A percentile compares a stretch with the other conserved stretches of the same genome.
Conservation (phyloP, 805 yeast genomes). For the Sugiyamaella chiloensis region DNA sequence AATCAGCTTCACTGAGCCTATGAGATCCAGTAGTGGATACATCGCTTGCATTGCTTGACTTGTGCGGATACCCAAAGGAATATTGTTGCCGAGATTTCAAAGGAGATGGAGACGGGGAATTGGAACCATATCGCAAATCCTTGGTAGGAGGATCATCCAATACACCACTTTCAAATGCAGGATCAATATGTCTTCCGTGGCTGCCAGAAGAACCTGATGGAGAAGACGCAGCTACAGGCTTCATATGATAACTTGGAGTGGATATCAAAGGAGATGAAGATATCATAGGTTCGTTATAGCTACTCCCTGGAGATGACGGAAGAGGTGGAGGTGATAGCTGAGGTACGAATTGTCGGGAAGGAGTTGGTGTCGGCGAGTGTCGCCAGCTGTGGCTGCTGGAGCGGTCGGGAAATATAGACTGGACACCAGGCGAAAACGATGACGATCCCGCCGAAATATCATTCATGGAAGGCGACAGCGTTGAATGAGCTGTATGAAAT, state of each 20-base stretch:
- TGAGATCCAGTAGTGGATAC: neutral
- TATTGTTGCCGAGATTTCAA: neutral
- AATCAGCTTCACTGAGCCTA: neutral
- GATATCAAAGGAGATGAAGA: conserved; percentile 10
- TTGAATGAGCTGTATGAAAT: conserved; percentile 3
- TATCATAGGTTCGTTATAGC: neutral
- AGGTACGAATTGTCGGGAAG: neutral
- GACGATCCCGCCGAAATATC: conserved; percentile 5
- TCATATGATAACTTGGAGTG: conserved; percentile 9
- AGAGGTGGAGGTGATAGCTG: neutral
- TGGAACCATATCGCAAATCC: neutral
- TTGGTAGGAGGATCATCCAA: neutral
- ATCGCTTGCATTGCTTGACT: neutral
- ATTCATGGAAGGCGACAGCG: conserved; percentile 1
- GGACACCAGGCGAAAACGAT: conserved; percentile 1
- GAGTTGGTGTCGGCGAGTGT: neutral
- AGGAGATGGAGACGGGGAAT: conserved; percentile 4
- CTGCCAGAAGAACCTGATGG: neutral
- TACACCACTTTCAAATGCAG: neutral
- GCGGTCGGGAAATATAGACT: neutral
- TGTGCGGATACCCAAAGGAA: neutral
- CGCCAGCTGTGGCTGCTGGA: conserved; percentile 8
- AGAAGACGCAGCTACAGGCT: neutral
- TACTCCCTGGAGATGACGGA: neutral
- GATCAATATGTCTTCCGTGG: neutral